Base-by-base conservation (phyloP, 2,329 filamentous ascomycete species). In the Stagonosporopsis tanaceti region DNA sequence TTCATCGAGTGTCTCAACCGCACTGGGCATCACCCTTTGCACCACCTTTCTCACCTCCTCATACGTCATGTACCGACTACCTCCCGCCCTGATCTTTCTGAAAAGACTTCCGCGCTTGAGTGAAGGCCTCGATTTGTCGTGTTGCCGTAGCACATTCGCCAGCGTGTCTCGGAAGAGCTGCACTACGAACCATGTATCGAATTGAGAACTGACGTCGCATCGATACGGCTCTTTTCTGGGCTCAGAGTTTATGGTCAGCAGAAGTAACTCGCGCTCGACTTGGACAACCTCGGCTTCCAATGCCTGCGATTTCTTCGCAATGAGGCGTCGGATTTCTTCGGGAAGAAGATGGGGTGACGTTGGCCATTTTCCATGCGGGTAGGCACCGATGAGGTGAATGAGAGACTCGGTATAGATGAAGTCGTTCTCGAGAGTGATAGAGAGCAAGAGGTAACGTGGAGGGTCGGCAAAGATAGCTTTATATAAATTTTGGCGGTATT, bases 361-460 rank as follows among this genome's bases (percentile, higher is more conserved):
- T 9, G 53, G 48, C 50, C 50, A 41, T 15, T 27, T 44, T 8
- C 35, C 35, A 28, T 22, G 22, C 58, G 75, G 72, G 22, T 68
- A 64, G 0, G 53, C 76, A 48, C 76, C 74, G 1, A 69, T 65
- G 7, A 78, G 52, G 57, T 79, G 75, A 17, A 76, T 68, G 2
- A 77, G 63, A 14, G 72, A 67, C 47, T 79, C 77, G 6, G 70
- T 70, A 59, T 74, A 79, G 12, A 79, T 69, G 1, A 54, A 46
- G 1, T 50, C 46, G 47, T 68, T 70, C 27, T 74, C 46, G 2
- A 78, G 59, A 1, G 63, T 39, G 1, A 72, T 48, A 0, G 67
- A 63, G n/a, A 78, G 55, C 1, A 66, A 57, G 0, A 78, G 62
- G 68, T 73, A 78, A 20, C 70, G 68, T 6, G 65, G 0, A 14